Base-by-base conservation (phyloP, 176 grass and related monocot species). In the Luzula sylvatica region DNA sequence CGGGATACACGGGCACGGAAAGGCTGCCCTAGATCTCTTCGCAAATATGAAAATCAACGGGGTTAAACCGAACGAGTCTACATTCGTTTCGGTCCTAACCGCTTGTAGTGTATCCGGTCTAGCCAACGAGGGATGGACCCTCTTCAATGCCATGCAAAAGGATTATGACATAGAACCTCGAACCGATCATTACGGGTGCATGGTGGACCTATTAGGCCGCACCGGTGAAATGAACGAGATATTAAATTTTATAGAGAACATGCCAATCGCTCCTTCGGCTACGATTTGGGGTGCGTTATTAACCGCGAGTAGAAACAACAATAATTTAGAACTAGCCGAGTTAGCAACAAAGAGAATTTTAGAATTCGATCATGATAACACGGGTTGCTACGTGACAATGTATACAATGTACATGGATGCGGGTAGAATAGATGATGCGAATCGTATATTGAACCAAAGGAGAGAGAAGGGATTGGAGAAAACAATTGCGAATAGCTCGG, bases 111-210 rank as follows among this genome's bases (percentile, higher is more conserved):
- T 78, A 9, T 78, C 83, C 3, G 83, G 80, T 40, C 46, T 95
- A 61, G 26, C 29, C 5, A 53, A 78, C 18, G 73, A 95, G 59
- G 83, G 89, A 7, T 95, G 89, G 89, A 38, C 50, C 53, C 69
- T 78, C 12, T 88, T 88, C 59, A 85, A 77, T 26, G 75, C 53
- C 23, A 88, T 95, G 89, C 73, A 78, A 76, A 53, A 21, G 20
- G 89, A 85, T 32, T 82, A 85, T 58, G 70, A 38, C 49, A 85
- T 95, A 40, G 20, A 39, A 47, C 77, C 89, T 46, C 73, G 78
- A 55, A 84, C 81, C 49, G 83, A 95, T 61, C 89, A 95, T 46
- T 85, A 82, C 40, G 83, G 76, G 72, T 95, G 83, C 73, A 88
- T 95, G 80, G 62, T 82, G 24, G 83, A 95, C 66, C 76, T 95